Conservation (phyloP, 75 land plant species). For the Cryptomeria japonica region DNA sequence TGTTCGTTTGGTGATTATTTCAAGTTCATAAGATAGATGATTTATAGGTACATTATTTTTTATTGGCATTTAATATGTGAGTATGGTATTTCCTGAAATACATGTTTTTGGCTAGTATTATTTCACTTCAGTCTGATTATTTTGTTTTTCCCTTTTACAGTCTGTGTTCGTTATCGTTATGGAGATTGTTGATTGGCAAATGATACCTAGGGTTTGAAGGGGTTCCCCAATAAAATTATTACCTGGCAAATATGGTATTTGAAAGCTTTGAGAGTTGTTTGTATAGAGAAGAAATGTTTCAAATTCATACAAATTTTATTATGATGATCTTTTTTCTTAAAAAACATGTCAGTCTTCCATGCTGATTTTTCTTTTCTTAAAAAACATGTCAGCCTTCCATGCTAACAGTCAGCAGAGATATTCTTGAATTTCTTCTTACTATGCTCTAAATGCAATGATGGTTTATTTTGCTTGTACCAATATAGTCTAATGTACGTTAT, state of each 20-base stretch:
- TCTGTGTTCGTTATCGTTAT: not conserved
- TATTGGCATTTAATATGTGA: no score
- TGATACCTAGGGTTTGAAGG: not conserved
- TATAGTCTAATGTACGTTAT: not conserved
- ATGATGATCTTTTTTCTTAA: not conserved
- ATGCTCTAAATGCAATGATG: not conserved
- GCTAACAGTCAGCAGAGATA: not conserved
- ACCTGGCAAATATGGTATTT: not conserved
- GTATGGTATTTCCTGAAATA: no score
- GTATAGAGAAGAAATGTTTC: not conserved
- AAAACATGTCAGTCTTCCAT: not conserved
- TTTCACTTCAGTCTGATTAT: not conserved
- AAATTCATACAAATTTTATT: not conserved
- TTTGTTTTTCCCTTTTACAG: not conserved
- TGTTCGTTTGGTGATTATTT: not conserved
- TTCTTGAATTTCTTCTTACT: conserved; percentile 7
- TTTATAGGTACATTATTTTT: no score
- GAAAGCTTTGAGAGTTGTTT: not conserved
- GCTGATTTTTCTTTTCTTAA: not conserved
- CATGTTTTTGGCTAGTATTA: not conserved
- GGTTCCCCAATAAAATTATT: not conserved
- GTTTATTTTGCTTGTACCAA: not conserved
- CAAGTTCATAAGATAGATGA: not conserved
- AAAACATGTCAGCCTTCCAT: not conserved
- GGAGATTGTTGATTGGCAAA: not conserved